Percentiles rank a stretch among this genome's conserved stretches.
These are phyloP conservation scores for Hypoxylon sp. DNA, from an alignment of 2,329 filamentous ascomycete genomes.

Conservation along the genomic window DNA sequence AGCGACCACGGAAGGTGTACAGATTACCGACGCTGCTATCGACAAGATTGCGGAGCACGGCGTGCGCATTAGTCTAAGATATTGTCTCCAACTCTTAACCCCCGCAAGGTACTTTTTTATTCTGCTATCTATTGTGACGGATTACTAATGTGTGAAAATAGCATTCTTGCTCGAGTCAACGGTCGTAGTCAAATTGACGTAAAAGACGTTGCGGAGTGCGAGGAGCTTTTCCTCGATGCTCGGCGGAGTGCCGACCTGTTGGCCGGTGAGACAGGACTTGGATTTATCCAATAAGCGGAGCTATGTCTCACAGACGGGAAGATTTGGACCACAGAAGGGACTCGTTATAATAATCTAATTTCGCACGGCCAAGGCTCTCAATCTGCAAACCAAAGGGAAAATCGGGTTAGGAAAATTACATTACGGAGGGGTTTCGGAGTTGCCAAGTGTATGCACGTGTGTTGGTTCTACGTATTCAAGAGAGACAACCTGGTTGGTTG, in stretches of 20 bases:
- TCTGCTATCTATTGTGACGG: conserved; percentile 45
- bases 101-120: conserved; percentile 77
- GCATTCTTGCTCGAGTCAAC: conserved; percentile 90
- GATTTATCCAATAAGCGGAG: conserved; percentile 72
- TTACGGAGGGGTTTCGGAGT: conserved; percentile 48
- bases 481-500: conserved; percentile 43
- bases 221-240: conserved; percentile 87
- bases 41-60: conserved; percentile 90
- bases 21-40: conserved; percentile 84
- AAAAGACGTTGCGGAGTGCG: conserved; percentile 83
- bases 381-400: conserved; percentile 30
- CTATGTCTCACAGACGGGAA: conserved; percentile 39
- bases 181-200: conserved; percentile 83
- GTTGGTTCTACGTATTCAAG: conserved; percentile 32
- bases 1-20: conserved; percentile 83
- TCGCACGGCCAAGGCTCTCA: conserved; percentile 42
- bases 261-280: conserved; percentile 71
- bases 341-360: conserved; percentile 49
- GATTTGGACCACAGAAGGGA: conserved; percentile 45
- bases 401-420: conserved; percentile 42
- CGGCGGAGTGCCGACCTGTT: conserved; percentile 82
- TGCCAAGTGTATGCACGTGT: conserved; percentile 37
- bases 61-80: conserved; percentile 89
- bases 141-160: conserved; percentile 55
- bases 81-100: conserved; percentile 91